phyloP scores from a whole-genome alignment of 345 rosid genomes.

The Anacardium occidentale region DNA sequence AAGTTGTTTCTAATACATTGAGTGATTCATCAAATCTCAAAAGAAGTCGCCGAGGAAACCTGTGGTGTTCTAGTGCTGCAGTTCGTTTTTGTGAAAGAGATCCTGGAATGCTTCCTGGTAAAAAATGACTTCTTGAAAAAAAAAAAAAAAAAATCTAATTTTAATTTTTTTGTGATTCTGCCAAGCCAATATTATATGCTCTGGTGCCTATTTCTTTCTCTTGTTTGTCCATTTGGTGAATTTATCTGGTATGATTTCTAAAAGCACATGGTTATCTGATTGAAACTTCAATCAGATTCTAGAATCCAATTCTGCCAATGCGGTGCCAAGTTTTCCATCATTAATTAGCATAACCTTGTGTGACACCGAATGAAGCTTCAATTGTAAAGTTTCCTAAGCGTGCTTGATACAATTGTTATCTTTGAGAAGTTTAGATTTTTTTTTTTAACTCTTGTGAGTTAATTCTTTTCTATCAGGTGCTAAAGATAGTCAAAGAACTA shows the following conservation, averaged over 20 bases:
- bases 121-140: slow-evolving; percentile 11
- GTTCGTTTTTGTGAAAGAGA: slow-evolving; percentile 22
- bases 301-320: neutral
- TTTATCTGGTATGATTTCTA: neutral
- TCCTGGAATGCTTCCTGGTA: slow-evolving; percentile 34
- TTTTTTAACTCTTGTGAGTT: neutral
- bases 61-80: slow-evolving; percentile 10
- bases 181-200: neutral
- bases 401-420: neutral
- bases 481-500: slow-evolving; percentile 22
- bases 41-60: slow-evolving; percentile 19
- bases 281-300: neutral
- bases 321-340: slow-evolving; percentile 1
- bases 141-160: neutral
- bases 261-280: neutral
- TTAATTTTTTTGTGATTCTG: slow-evolving; percentile 3
- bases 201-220: neutral
- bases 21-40: slow-evolving; percentile 24
- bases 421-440: neutral
- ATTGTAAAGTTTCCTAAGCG: neutral
- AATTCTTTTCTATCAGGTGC: slow-evolving; percentile 26
- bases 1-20: slow-evolving; percentile 12
- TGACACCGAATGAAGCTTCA: neutral
- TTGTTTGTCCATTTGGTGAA: neutral
- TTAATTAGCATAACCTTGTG: neutral